Percentiles rank a stretch among this genome's conserved stretches.
Conservation (phyloP, 441 rosid genomes). For the Erodium moschatum region DNA sequence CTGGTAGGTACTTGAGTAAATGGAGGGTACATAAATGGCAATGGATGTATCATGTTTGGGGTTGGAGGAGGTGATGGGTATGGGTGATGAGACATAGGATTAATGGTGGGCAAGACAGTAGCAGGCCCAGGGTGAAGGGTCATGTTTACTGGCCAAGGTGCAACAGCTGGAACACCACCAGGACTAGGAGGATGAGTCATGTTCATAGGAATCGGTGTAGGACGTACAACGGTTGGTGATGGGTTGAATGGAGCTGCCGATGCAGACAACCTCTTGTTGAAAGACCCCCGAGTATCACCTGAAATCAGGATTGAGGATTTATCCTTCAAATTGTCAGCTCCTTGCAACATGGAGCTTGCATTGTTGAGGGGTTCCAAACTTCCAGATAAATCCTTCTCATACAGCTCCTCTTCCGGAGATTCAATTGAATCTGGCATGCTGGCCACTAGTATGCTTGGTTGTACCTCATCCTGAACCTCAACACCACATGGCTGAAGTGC, state of each 20-base stretch:
- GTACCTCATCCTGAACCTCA: slow-evolving; percentile 34
- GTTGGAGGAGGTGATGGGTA: slow-evolving; percentile 88
- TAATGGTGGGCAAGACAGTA: slow-evolving; percentile 36
- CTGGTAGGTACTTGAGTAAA: slow-evolving; percentile 63
- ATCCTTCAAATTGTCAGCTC: slow-evolving; percentile 38
- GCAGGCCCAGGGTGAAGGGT: slow-evolving; percentile 67
- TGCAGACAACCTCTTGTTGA: slow-evolving; percentile 63
- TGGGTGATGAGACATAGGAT: slow-evolving; percentile 53
- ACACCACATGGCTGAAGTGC: slow-evolving; percentile 31
- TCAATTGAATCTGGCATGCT: slow-evolving; percentile 31
- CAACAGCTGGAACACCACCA: slow-evolving; percentile 46
- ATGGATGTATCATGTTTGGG: slow-evolving; percentile 79
- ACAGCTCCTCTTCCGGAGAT: slow-evolving; percentile 27
- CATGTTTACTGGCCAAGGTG: slow-evolving; percentile 84
- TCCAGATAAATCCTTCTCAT: slow-evolving; percentile 30
- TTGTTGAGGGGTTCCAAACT: slow-evolving; percentile 31
- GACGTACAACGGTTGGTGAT: slow-evolving; percentile 47
- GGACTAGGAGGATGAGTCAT: slow-evolving; percentile 51
- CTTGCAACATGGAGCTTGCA: slow-evolving; percentile 25
- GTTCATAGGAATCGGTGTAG: slow-evolving; percentile 47
- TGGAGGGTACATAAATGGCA: slow-evolving; percentile 81
- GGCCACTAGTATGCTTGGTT: slow-evolving; percentile 31
- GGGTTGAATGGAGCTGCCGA: slow-evolving; percentile 76
- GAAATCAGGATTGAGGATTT: slow-evolving; percentile 32
- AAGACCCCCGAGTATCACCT: slow-evolving; percentile 46